Conservation (phyloP, 2,329 filamentous ascomycete genomes). For the Colletotrichum tropicicola region DNA sequence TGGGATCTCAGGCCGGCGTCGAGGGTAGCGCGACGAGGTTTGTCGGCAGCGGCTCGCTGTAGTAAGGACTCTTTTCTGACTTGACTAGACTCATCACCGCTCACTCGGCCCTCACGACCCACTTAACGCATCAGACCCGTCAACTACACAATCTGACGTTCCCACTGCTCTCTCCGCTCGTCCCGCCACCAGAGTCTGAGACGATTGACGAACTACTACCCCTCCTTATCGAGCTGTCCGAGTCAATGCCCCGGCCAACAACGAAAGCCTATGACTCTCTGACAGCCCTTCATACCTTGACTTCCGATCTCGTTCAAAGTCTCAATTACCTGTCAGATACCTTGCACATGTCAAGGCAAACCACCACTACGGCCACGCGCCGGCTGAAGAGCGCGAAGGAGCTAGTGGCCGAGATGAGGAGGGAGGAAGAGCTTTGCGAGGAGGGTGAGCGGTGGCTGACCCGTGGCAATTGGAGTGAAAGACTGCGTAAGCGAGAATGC, state of each 20-base stretch:
- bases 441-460: slow-evolving; percentile 85
- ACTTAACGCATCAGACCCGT: slow-evolving; percentile 79
- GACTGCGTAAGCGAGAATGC: slow-evolving; percentile 80
- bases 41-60: slow-evolving; percentile 33
- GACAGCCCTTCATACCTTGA: slow-evolving; percentile 74
- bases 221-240: slow-evolving; percentile 70
- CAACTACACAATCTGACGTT: slow-evolving; percentile 79
- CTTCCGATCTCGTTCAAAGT: slow-evolving; percentile 78
- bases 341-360: slow-evolving; percentile 92
- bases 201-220: slow-evolving; percentile 76
- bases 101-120: slow-evolving; percentile 77
- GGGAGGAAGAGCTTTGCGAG: slow-evolving; percentile 83
- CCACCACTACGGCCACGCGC: slow-evolving; percentile 81
- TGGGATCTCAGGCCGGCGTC: slow-evolving; percentile 77
- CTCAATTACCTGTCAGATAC: slow-evolving; percentile 90
- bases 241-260: slow-evolving; percentile 72
- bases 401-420: slow-evolving; percentile 84
- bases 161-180: slow-evolving; percentile 74
- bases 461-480: slow-evolving; percentile 83
- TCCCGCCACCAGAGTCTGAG: slow-evolving; percentile 68
- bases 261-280: slow-evolving; percentile 73
- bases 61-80: background rate
- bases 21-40: slow-evolving; percentile 78
- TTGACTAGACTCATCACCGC: slow-evolving; percentile 74
- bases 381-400: slow-evolving; percentile 84